Evolutionary conservation across 2,329 filamentous ascomycete genomes (phyloP).

Genomic region (Conoideocrella luteorostrata): DNA sequence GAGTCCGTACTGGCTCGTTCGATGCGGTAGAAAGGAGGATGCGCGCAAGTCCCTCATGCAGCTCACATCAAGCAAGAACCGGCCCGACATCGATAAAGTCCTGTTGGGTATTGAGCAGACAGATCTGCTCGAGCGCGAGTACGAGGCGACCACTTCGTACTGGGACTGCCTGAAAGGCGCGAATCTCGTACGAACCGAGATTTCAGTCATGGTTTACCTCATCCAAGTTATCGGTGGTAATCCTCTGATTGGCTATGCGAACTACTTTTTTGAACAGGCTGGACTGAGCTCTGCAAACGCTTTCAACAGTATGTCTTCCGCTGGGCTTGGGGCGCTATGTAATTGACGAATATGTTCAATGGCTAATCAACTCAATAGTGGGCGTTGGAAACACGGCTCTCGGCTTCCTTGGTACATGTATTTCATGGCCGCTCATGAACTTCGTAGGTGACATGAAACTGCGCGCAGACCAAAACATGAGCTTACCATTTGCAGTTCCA

Average conservation of each 20-base stretch:
- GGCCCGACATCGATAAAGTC: constrained; percentile 27
- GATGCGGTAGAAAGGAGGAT: constrained; percentile 33
- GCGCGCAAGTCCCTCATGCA: constrained; percentile 32
- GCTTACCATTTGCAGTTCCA: constrained; percentile 11
- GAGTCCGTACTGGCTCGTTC: constrained; percentile 44
- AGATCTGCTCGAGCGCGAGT: constrained; percentile 47
- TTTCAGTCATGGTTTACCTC: constrained; percentile 54
- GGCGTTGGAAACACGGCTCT: constrained; percentile 32
- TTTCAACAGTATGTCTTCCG: constrained; percentile 13
- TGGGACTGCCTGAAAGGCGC: constrained; percentile 43
- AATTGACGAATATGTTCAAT: not conserved
- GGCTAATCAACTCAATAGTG: constrained; percentile 9
- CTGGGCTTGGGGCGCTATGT: not conserved
- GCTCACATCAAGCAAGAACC: constrained; percentile 32
- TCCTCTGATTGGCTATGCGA: constrained; percentile 58
- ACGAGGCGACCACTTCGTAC: constrained; percentile 42
- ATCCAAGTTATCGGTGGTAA: constrained; percentile 60
- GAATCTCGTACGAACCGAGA: constrained; percentile 48
- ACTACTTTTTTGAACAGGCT: constrained; percentile 29
- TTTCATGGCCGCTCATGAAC: constrained; percentile 35
- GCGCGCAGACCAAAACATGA: too few species aligned
- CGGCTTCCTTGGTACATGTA: constrained; percentile 33
- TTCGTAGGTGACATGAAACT: constrained; percentile 12
- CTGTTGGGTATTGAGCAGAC: constrained; percentile 53
- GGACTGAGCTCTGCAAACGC: constrained; percentile 18